Percentiles rank a stretch among this genome's conserved stretches.
Evolutionary conservation across 257 asterid species (phyloP).

Genomic region (Nicotiana tabacum): DNA sequence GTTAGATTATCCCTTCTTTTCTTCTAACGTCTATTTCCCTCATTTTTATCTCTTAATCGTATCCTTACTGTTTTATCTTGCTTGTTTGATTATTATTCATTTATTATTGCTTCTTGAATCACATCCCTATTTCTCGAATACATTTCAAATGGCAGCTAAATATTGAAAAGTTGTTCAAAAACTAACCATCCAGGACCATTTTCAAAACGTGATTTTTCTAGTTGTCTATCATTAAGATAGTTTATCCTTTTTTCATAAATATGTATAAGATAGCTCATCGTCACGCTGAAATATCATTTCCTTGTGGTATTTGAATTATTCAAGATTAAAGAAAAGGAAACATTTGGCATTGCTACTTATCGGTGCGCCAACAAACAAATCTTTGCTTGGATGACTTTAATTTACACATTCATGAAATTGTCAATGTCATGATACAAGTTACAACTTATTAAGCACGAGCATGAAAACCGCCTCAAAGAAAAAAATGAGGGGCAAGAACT

Average conservation of each 20-base stretch:
- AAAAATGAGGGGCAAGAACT: background rate
- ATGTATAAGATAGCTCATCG: background rate
- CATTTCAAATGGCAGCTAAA: too few relatives aligned
- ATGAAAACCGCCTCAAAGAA: background rate
- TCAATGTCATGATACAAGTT: background rate
- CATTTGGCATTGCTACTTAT: background rate
- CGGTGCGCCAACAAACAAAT: background rate
- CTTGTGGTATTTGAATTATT: background rate
- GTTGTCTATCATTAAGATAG: too few relatives aligned
- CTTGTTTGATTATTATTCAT: too few relatives aligned
- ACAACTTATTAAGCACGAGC: background rate
- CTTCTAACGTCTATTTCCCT: background rate
- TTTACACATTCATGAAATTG: background rate
- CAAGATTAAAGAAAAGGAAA: background rate
- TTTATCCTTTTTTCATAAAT: too few relatives aligned
- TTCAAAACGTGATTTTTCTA: too few relatives aligned
- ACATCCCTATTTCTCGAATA: too few relatives aligned
- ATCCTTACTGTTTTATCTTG: background rate
- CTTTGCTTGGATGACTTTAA: background rate
- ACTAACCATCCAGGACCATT: too few relatives aligned
- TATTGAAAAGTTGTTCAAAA: too few relatives aligned
- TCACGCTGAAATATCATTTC: background rate
- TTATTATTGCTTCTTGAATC: too few relatives aligned
- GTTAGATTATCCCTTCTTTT: background rate
- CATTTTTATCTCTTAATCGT: background rate